Base-by-base conservation (phyloP, 2,329 filamentous ascomycete genomes). In the Penicillium digitatum region DNA sequence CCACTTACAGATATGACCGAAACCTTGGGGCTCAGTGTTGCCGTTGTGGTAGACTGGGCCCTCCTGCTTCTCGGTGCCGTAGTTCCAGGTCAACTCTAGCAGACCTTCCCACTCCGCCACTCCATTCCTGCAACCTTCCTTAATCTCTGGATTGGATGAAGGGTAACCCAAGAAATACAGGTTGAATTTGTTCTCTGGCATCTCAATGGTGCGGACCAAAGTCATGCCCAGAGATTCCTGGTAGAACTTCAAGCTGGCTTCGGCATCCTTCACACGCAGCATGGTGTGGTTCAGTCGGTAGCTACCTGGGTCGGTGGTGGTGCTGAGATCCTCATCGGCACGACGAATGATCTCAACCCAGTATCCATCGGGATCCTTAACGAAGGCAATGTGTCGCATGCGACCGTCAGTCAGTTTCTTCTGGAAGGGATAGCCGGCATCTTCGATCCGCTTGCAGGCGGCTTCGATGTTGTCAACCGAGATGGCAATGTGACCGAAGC, bases 141-240 rank as follows among this genome's bases (percentile, higher is more conserved):
- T 77, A 8, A 82, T 75, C 39, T 78, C 69, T 8, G 79, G 81
- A 68, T 84, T 79, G 45, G 78, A 73, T 29, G 78, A 81, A 1
- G 82, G 81, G 68, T 96, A 99, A 20, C 87, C 91, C 38, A 97
- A 80, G 79, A 97, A 97, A 76, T 96, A 97, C 24, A 96, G 80
- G 66, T 91, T 95, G 78, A 96, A 97, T 22, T 83, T 84, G 18
- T 84, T 86, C 29, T 83, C 82, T 22, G 82, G 75, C 64, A 84
- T 87, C 76, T 95, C 89, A 11, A 74, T 76, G 3, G 85, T 92
- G 57, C 89, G 85, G 67, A 93, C 77, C 34, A 95, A 81, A 24
- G 81, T 83, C 94, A 97, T 96, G 56, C 94, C 94, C 74, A 97
- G 81, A 27, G 89, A 81, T 7, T 96, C 90, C 72, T 93, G 82